Conservation (phyloP, 2,329 filamentous ascomycete genomes). For the Colletotrichum tabaci region DNA sequence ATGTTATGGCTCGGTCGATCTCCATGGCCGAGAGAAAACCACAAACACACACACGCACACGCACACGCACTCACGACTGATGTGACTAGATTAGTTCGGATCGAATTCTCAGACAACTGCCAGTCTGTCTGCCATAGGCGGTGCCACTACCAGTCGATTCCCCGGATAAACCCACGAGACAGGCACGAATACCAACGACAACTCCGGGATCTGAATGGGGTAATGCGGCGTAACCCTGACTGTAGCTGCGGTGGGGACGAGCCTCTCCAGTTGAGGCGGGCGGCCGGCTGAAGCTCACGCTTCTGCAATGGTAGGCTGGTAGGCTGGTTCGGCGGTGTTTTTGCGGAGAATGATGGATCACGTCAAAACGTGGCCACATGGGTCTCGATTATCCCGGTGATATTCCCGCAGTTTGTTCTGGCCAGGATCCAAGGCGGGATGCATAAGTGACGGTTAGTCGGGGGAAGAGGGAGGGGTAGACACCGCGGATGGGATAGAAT, state of each 20-base stretch:
- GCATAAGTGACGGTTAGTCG: not conserved
- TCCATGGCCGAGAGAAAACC: constrained; percentile 12
- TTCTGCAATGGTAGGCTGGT: constrained; percentile 1
- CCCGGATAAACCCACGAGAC: not conserved
- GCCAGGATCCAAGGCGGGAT: not conserved
- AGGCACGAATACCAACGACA: not conserved
- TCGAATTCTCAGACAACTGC: not conserved
- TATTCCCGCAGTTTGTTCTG: not conserved
- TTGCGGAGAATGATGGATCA: not conserved
- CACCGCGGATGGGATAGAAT: not conserved
- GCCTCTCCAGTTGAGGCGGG: not conserved
- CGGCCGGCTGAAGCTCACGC: not conserved
- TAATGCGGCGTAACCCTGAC: not conserved
- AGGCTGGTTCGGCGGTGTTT: not conserved
- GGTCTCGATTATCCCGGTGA: not conserved
- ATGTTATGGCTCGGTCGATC: constrained; percentile 17
- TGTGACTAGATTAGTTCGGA: constrained; percentile 9
- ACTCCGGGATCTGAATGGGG: not conserved
- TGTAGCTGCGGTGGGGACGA: not conserved
- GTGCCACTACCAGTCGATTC: not conserved
- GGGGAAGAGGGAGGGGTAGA: too few species aligned
- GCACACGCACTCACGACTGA: not conserved
- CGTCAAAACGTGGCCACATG: not conserved
- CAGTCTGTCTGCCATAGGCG: too few species aligned
- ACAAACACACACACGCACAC: not conserved